Evolutionary conservation across 176 grass and related monocot genomes (phyloP).

Genomic region (Avena atlantica): DNA sequence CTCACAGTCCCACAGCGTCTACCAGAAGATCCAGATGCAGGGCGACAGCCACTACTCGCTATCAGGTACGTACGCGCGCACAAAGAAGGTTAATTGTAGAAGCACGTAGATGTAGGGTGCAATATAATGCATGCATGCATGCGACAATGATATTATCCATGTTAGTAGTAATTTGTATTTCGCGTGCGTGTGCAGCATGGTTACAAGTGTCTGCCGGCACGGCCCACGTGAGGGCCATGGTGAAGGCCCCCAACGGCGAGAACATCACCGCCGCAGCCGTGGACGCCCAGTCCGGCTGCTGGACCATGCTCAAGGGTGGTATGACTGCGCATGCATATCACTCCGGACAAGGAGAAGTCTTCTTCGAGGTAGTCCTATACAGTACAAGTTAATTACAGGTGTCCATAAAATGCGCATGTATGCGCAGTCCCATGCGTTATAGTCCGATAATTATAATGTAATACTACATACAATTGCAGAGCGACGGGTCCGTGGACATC

Average conservation of each 20-base stretch:
- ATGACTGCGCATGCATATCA: background rate
- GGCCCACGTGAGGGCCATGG: slow-evolving; percentile 43
- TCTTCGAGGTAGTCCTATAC: slow-evolving; percentile 34
- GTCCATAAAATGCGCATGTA: background rate
- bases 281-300: slow-evolving; percentile 37
- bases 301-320: slow-evolving; percentile 50
- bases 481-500: slow-evolving; percentile 38
- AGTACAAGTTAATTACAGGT: background rate
- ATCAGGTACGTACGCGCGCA: slow-evolving; percentile 41
- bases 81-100: no score
- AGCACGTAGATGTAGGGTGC: background rate
- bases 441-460: no score
- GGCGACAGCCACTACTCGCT: slow-evolving; percentile 56
- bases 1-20: slow-evolving; percentile 46
- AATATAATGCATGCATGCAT: background rate
- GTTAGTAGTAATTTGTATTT: background rate
- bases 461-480: slow-evolving; percentile 22
- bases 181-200: slow-evolving; percentile 49
- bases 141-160: background rate
- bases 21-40: slow-evolving; percentile 60
- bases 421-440: no score
- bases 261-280: slow-evolving; percentile 31
- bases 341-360: background rate
- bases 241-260: slow-evolving; percentile 31
- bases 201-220: slow-evolving; percentile 36